A percentile compares a stretch with the other conserved stretches of the same genome.
Evolutionary conservation across 768 basidiomycete genomes (phyloP).

Genomic region (Boletus vermiculosoides): DNA sequence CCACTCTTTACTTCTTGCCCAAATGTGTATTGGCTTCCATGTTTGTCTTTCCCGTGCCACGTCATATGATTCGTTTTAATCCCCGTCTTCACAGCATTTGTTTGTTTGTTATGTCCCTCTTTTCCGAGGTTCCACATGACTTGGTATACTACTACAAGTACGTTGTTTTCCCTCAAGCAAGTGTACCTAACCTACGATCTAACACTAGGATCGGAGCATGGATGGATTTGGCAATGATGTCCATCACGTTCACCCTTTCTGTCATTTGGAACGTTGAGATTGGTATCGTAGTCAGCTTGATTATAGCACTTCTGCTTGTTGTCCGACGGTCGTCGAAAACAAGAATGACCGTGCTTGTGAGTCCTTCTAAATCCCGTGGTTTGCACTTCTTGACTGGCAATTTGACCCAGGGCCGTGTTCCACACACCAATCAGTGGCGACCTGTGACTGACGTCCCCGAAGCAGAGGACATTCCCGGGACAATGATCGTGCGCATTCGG

Average conservation of each 20-base stretch:
- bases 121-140: slow-evolving; percentile 87
- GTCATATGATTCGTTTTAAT: slow-evolving; percentile 10
- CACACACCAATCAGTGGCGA: slow-evolving; percentile 87
- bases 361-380: background rate
- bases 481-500: slow-evolving; percentile 83
- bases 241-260: slow-evolving; percentile 82
- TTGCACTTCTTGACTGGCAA: background rate
- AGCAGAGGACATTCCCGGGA: slow-evolving; percentile 76
- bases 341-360: slow-evolving; percentile 85
- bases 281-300: slow-evolving; percentile 85
- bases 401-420: slow-evolving; percentile 70
- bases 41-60: slow-evolving; percentile 43
- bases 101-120: slow-evolving; percentile 79
- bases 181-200: background rate
- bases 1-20: slow-evolving; percentile 81
- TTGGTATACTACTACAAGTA: slow-evolving; percentile 82
- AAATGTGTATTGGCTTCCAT: slow-evolving; percentile 88
- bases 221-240: slow-evolving; percentile 85
- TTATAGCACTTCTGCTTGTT: slow-evolving; percentile 85
- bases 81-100: slow-evolving; percentile 54
- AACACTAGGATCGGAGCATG: slow-evolving; percentile 74
- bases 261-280: slow-evolving; percentile 91
- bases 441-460: slow-evolving; percentile 87
- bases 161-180: slow-evolving; percentile 17
- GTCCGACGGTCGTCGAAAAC: slow-evolving; percentile 87